Evolutionary conservation across 768 basidiomycete species (phyloP), one percentile per base, ranked within the genome.

Genomic region (Trametes gibbosa): DNA sequence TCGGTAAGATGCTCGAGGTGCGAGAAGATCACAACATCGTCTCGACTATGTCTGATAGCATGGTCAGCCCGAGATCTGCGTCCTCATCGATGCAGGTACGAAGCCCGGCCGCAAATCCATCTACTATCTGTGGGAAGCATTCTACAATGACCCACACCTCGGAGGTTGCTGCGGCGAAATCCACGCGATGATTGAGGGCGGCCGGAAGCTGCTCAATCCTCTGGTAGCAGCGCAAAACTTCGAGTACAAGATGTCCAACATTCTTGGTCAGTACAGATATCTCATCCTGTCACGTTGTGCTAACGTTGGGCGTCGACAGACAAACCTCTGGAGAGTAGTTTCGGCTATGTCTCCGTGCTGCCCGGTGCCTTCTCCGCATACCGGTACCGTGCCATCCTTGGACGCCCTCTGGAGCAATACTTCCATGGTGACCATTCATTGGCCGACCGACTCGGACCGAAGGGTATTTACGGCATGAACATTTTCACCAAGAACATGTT

Each of bases 201-300:
- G 94, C 43, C 86, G 74, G 74, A 97, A 97, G 72, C 83, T 98
- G 24, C 72, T 98, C 60, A 98, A 98, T 68, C 95, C 93, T 19
- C 76, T 95, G 49, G 83, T 98, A 29, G 95, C 95, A 8, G 94
- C 95, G 16, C 95, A 98, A 72, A 97, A 98, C 75, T 95, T 95
- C 66, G 94, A 95, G 75, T 97, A 97, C 77, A 97, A 94, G 76
- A 96, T 98, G 92, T 95, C 92, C 45, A 97, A 98, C 74, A 97
- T 98, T 69, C 79, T 98, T 27, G 90, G 87, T 85, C 65, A 53
- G 77, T 56, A 12, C n/a, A 16, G 34, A 24, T 16, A 40, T 16
- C 10, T 23, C 50, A 25, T 21, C 9, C 35, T n/a, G 21, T 14
- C 34, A 42, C 47, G 16, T n/a, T 10, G 9, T 21, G 50, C n/a